Percentiles rank a stretch among this genome's conserved stretches.
These are phyloP conservation scores for Ophiostoma montium DNA, from an alignment of 2,329 filamentous ascomycete genomes.

Conservation along the genomic window DNA sequence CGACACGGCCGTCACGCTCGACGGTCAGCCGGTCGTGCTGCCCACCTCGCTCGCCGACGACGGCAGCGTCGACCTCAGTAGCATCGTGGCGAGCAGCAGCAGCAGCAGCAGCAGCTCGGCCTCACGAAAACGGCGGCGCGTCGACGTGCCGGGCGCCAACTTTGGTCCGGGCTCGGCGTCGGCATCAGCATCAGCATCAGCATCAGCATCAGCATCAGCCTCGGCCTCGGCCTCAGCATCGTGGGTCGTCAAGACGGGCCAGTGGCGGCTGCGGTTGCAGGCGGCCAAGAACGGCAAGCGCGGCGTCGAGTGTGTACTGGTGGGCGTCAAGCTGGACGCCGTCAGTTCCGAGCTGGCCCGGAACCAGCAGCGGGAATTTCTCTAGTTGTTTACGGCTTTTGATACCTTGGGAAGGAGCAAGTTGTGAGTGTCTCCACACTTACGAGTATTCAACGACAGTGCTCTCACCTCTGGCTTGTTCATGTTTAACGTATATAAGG, in stretches of 20 bases:
- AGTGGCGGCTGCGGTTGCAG: constrained; percentile 60
- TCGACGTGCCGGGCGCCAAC: constrained; percentile 7
- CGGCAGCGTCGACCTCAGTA: no score
- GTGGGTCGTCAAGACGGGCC: constrained; percentile 56
- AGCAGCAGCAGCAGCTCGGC: constrained; percentile 12
- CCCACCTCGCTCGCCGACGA: not conserved
- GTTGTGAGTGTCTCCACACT: no score
- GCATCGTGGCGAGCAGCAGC: constrained; percentile 11
- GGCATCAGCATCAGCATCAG: constrained; percentile 22
- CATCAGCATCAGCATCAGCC: no score
- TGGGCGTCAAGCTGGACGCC: constrained; percentile 64
- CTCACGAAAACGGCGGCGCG: constrained; percentile 22
- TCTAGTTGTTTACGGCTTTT: constrained; percentile 27
- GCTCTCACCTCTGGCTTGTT: no score
- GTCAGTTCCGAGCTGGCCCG: constrained; percentile 50
- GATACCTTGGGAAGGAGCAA: no score
- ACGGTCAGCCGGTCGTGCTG: constrained; percentile 35
- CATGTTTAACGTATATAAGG: no score
- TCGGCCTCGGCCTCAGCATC: constrained; percentile 21
- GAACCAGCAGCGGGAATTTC: constrained; percentile 52
- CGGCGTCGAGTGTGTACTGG: constrained; percentile 54
- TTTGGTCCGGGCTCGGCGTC: no score
- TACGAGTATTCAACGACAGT: no score
- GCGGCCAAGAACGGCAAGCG: constrained; percentile 32
- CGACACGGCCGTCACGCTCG: constrained; percentile 44